These are phyloP conservation scores for Neurospora africana DNA, from an alignment of 495 filamentous ascomycete genomes.

Conservation along the genomic window DNA sequence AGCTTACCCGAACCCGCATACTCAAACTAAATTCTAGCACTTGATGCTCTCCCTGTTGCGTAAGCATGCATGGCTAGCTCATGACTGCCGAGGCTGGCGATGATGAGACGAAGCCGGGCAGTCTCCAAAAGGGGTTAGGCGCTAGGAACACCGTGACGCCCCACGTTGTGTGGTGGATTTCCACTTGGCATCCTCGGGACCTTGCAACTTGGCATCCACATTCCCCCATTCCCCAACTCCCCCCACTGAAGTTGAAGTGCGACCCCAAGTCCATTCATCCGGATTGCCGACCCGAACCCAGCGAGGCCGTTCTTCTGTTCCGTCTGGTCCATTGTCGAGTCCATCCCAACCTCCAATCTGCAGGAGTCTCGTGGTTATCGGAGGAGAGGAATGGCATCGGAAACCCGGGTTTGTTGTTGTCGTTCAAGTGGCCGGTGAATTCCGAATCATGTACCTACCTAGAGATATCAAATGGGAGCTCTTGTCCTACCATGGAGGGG, in stretches of 20 bases:
- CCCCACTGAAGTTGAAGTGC: neutral
- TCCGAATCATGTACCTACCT: neutral
- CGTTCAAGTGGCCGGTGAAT: neutral
- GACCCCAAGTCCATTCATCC: conserved; percentile 17
- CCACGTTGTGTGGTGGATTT: neutral
- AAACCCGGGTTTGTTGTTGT: neutral
- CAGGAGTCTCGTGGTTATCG: neutral
- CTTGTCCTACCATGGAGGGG: neutral
- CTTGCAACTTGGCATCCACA: neutral
- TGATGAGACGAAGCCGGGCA: neutral
- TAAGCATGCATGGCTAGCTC: neutral
- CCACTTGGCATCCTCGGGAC: neutral
- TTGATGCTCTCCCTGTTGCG: neutral
- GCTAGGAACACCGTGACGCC: neutral
- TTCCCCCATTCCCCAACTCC: neutral
- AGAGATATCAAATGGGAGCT: neutral
- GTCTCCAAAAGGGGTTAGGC: neutral
- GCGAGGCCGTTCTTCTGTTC: neutral
- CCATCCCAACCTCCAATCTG: neutral
- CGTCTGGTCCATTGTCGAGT: neutral
- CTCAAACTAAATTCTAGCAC: neutral
- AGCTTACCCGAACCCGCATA: neutral
- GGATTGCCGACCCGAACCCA: conserved; percentile 14
- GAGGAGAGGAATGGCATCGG: neutral
- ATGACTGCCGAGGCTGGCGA: neutral